Percentiles rank a stretch among this genome's conserved stretches.
These are phyloP conservation scores for Pleurotus platypus DNA, from an alignment of 768 basidiomycete genomes.

Conservation along the genomic window DNA sequence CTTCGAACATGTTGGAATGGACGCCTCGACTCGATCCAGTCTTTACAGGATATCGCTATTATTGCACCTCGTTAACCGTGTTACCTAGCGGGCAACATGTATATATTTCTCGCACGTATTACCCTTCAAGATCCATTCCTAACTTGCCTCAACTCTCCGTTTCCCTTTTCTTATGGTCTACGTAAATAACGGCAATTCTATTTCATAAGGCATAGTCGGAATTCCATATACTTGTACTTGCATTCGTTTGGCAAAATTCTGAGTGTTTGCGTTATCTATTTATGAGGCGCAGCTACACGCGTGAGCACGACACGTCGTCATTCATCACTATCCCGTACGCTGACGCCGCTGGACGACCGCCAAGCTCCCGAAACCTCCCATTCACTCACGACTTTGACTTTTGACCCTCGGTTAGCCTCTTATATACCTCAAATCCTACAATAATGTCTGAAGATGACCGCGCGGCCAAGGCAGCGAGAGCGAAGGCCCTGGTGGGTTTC, in stretches of 20 bases:
- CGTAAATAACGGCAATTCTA: slow-evolving; percentile 47
- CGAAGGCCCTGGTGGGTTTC: slow-evolving; percentile 69
- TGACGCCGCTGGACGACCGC: too few species aligned
- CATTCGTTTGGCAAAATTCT: background rate
- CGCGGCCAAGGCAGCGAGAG: slow-evolving; percentile 78
- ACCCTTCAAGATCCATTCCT: slow-evolving; percentile 30
- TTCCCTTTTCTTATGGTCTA: slow-evolving; percentile 27
- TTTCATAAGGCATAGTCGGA: slow-evolving; percentile 10
- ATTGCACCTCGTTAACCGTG: slow-evolving; percentile 10
- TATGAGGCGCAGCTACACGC: background rate
- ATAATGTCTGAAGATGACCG: slow-evolving; percentile 71
- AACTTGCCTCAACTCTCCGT: slow-evolving; percentile 32
- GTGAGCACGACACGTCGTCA: slow-evolving; percentile 1
- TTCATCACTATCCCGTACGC: background rate
- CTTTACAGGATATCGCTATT: slow-evolving; percentile 40
- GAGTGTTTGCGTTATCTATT: slow-evolving; percentile 12
- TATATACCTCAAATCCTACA: background rate
- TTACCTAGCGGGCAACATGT: slow-evolving; percentile 12
- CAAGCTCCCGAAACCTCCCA: too few species aligned
- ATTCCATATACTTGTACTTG: slow-evolving; percentile 7
- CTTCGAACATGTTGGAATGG: slow-evolving; percentile 34
- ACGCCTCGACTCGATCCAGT: slow-evolving; percentile 56
- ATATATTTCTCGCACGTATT: slow-evolving; percentile 20
- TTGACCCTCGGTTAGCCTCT: too few species aligned
- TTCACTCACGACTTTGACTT: too few species aligned